phyloP scores from a whole-genome alignment of 306 rosid genomes.

The Vigna unguiculata region DNA sequence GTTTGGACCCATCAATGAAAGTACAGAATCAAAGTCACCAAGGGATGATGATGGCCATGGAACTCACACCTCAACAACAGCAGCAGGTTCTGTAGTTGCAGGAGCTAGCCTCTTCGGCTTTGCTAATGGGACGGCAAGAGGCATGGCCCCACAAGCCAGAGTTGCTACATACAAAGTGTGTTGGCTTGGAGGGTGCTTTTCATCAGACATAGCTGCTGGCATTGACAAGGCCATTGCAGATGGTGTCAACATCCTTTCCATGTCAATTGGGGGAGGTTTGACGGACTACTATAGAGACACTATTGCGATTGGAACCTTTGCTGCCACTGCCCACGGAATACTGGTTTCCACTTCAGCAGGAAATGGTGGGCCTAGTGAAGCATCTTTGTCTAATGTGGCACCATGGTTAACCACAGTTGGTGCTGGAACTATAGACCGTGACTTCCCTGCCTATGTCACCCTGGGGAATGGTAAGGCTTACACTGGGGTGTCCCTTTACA shows the following conservation, averaged over 20 bases:
- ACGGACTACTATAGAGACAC: slow-evolving; percentile 61
- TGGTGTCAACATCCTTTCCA: slow-evolving; percentile 75
- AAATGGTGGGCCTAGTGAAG: slow-evolving; percentile 68
- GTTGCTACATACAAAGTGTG: slow-evolving; percentile 86
- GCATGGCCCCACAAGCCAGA: slow-evolving; percentile 86
- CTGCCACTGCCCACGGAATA: slow-evolving; percentile 72
- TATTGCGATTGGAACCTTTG: slow-evolving; percentile 77
- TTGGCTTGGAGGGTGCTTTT: slow-evolving; percentile 75
- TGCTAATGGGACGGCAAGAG: slow-evolving; percentile 87
- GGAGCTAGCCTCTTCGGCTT: slow-evolving; percentile 81
- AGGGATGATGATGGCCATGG: slow-evolving; percentile 94
- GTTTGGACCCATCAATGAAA: slow-evolving; percentile 59
- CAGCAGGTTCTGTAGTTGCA: slow-evolving; percentile 72
- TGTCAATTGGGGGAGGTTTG: slow-evolving; percentile 78
- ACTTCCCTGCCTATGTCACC: slow-evolving; percentile 71
- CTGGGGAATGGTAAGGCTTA: slow-evolving; percentile 72
- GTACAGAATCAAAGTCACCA: slow-evolving; percentile 76
- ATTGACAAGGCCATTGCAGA: slow-evolving; percentile 85
- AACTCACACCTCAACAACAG: slow-evolving; percentile 90
- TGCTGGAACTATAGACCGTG: slow-evolving; percentile 93
- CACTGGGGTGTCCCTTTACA: slow-evolving; percentile 73
- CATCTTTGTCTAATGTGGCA: slow-evolving; percentile 66
- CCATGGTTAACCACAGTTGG: slow-evolving; percentile 92
- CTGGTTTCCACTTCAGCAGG: slow-evolving; percentile 87
- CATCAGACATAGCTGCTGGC: slow-evolving; percentile 76